phyloP scores from a whole-genome alignment of 352 stramenopile genomes.

The Phytopythium chamaehyphon region DNA sequence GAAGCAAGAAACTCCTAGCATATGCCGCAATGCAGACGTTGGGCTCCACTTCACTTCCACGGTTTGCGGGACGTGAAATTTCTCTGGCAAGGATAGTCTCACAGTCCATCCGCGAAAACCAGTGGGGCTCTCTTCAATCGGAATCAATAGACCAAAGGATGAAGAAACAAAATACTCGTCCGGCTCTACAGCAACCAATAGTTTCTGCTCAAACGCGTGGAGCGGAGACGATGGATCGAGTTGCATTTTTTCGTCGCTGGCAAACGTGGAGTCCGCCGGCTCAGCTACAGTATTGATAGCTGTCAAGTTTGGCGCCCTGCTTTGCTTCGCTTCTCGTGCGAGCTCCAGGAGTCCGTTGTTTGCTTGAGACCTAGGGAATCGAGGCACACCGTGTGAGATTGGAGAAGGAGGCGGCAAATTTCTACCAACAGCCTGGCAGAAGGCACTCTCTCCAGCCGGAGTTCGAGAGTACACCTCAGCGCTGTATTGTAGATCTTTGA shows the following conservation, averaged over 20 bases:
- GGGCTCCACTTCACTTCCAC: constrained; percentile 64
- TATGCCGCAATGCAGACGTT: constrained; percentile 32
- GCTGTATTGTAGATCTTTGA: constrained; percentile 88
- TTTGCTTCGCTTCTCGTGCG: constrained; percentile 2
- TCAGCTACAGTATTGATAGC: constrained; percentile 3
- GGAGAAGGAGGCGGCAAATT: constrained; percentile 44
- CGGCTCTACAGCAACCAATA: constrained; percentile 16
- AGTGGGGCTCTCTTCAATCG: constrained; percentile 66
- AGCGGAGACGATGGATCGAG: too few relatives aligned
- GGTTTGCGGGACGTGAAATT: constrained; percentile 2
- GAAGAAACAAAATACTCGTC: constrained; percentile 39
- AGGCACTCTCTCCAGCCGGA: constrained; percentile 60
- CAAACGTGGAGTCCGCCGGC: neutral
- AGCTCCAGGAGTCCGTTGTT: neutral
- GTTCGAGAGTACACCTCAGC: constrained; percentile 79
- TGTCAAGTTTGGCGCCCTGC: neutral
- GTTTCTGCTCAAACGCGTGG: neutral
- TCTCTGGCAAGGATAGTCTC: constrained; percentile 26
- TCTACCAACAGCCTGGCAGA: constrained; percentile 65
- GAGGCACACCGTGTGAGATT: constrained; percentile 3
- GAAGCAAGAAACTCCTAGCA: constrained; percentile 47
- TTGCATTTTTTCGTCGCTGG: neutral
- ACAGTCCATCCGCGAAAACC: constrained; percentile 57
- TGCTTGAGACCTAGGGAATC: constrained; percentile 2
- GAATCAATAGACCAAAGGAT: constrained; percentile 55